Conservation (phyloP, 176 grass and related monocot species). For the Echinochloa phyllopogon region DNA sequence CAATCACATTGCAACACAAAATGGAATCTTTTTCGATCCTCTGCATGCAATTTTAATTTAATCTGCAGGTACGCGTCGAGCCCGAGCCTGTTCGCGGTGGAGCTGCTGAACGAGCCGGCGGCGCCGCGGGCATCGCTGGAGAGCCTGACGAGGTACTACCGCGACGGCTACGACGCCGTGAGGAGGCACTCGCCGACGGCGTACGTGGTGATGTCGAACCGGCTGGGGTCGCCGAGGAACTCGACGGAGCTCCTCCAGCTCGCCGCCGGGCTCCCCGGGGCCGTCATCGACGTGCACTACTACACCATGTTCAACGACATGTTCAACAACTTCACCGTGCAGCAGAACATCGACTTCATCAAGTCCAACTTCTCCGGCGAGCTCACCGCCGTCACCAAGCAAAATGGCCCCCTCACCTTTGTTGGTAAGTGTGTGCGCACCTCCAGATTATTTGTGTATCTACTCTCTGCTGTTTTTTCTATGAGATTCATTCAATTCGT, state of each 20-base stretch:
- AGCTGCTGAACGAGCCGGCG: constrained; percentile 75
- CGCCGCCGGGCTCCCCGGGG: background rate
- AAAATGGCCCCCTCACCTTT: constrained; percentile 55
- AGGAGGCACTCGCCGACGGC: constrained; percentile 48
- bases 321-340: constrained; percentile 41
- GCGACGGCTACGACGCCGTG: constrained; percentile 60
- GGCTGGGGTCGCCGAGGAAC: constrained; percentile 25
- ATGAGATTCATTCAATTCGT: too few relatives aligned
- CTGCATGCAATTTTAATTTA: too few relatives aligned
- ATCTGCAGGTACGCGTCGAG: constrained; percentile 54
- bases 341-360: constrained; percentile 69
- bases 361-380: constrained; percentile 22
- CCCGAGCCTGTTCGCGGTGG: constrained; percentile 54
- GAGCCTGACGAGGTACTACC: constrained; percentile 69
- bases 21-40: too few relatives aligned
- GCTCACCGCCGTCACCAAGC: constrained; percentile 16
- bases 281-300: constrained; percentile 70
- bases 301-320: constrained; percentile 46
- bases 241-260: constrained; percentile 49
- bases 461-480: background rate
- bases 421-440: constrained; percentile 34
- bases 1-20: background rate
- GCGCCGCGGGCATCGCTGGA: constrained; percentile 48
- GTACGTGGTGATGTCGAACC: constrained; percentile 79
- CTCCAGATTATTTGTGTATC: background rate